Percentiles rank a stretch among this genome's conserved stretches.
Conservation (phyloP, 2,329 filamentous ascomycete genomes). For the Botrytis cinerea region DNA sequence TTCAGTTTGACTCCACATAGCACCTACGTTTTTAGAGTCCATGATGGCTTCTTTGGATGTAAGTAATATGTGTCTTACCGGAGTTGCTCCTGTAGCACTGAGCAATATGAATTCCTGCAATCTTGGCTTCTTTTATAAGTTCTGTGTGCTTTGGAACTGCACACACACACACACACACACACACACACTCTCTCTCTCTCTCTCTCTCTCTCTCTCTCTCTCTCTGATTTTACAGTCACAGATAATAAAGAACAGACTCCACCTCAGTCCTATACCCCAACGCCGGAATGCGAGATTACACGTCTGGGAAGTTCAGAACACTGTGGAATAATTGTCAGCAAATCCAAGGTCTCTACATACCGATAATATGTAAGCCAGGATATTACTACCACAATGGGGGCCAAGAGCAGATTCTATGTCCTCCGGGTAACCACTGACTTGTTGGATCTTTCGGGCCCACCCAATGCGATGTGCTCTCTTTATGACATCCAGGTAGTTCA, state of each 20-base stretch:
- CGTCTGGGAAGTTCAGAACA: background rate
- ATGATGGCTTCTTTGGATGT: background rate
- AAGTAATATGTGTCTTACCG: background rate
- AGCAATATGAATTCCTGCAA: background rate
- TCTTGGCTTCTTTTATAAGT: slow-evolving; percentile 15
- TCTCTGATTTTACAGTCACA: background rate
- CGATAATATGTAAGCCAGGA: background rate
- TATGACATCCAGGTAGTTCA: background rate
- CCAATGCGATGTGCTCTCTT: background rate
- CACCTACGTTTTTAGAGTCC: background rate
- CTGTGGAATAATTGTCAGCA: background rate
- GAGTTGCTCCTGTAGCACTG: background rate
- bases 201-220: no score
- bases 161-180: no score
- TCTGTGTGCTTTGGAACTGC: no score
- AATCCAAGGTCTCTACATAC: background rate
- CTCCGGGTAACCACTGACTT: background rate
- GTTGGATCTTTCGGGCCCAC: background rate
- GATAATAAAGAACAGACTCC: background rate
- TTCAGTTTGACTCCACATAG: background rate
- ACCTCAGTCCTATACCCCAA: no score
- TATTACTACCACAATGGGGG: background rate
- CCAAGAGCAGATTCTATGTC: background rate
- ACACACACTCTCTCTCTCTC: background rate
- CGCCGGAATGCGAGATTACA: background rate